A percentile compares a stretch with the other conserved stretches of the same genome.
phyloP scores from a whole-genome alignment of 495 filamentous ascomycete species.

The Podospora tetraspora region DNA sequence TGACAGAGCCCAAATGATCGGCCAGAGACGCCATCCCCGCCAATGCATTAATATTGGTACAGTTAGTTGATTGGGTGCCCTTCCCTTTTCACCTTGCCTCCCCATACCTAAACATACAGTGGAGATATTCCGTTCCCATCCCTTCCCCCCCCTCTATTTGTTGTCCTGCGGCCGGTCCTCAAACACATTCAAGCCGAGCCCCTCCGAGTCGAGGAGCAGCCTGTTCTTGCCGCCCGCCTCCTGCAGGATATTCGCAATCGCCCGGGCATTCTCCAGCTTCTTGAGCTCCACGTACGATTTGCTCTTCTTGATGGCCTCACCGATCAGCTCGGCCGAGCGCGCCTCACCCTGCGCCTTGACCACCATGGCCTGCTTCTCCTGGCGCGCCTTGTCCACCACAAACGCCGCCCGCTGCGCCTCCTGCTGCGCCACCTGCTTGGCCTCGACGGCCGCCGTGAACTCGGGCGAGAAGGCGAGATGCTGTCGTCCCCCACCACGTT shows the following conservation, averaged over 20 bases:
- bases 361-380: slow-evolving; percentile 99
- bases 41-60: slow-evolving; percentile 16
- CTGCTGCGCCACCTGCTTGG: slow-evolving; percentile 98
- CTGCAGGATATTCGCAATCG: slow-evolving; percentile 77
- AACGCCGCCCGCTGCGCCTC: slow-evolving; percentile 97
- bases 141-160: slow-evolving; percentile 24
- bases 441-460: slow-evolving; percentile 97
- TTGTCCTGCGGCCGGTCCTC: slow-evolving; percentile 47
- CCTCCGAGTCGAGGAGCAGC: slow-evolving; percentile 83
- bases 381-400: slow-evolving; percentile 95
- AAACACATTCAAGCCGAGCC: slow-evolving; percentile 84
- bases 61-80: slow-evolving; percentile 7
- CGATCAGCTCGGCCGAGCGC: slow-evolving; percentile 93
- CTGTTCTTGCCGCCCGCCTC: slow-evolving; percentile 87
- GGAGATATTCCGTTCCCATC: slow-evolving; percentile 35
- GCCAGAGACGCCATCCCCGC: not conserved
- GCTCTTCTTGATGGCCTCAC: slow-evolving; percentile 99
- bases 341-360: slow-evolving; percentile 99
- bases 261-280: slow-evolving; percentile 92
- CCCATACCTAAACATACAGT: slow-evolving; percentile 37
- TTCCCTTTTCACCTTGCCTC: slow-evolving; percentile 14
- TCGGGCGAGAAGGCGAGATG: slow-evolving; percentile 98
- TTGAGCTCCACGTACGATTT: slow-evolving; percentile 93
- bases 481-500: slow-evolving; percentile 39
- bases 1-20: not conserved